Conservation (phyloP, 108 stramenopile genomes). For the Nitzschia inconspicua region DNA sequence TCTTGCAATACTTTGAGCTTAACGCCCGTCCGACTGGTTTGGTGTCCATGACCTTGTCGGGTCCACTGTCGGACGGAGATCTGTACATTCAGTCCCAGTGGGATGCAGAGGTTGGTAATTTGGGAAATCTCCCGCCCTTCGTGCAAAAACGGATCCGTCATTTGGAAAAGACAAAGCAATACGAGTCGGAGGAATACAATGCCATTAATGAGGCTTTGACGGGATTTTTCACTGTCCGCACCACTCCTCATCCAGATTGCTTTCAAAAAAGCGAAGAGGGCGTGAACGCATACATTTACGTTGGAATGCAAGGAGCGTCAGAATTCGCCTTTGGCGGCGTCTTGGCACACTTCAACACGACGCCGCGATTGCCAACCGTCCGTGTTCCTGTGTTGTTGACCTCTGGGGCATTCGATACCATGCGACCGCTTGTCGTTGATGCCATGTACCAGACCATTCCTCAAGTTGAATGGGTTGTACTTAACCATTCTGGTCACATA, state of each 20-base stretch:
- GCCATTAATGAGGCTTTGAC: conserved; percentile 26
- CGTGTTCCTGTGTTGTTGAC: conserved; percentile 38
- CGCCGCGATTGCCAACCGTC: conserved; percentile 28
- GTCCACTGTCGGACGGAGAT: conserved; percentile 36
- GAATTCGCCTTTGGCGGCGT: conserved; percentile 40
- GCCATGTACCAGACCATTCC: conserved; percentile 27
- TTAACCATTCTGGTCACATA: conserved; percentile 43
- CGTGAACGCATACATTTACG: conserved; percentile 35
- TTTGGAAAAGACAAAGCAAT: conserved; percentile 25
- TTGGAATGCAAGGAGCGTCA: conserved; percentile 42
- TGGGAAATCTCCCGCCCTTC: conserved; percentile 36
- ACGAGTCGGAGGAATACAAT: conserved; percentile 33
- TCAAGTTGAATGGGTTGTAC: conserved; percentile 14
- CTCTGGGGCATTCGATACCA: conserved; percentile 43
- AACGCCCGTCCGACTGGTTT: conserved; percentile 1
- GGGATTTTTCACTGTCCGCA: conserved; percentile 33
- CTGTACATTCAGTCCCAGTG: conserved; percentile 38
- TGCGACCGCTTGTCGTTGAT: conserved; percentile 43
- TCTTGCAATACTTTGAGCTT: conserved; percentile 33
- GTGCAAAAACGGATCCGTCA: conserved; percentile 29
- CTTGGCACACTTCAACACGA: conserved; percentile 29
- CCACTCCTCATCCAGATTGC: conserved; percentile 35
- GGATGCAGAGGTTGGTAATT: conserved; percentile 20
- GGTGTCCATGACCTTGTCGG: conserved; percentile 7
- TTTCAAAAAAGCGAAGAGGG: conserved; percentile 12